Conservation (phyloP, 371 early-diverging fungal genomes). For the Batrachochytrium dendrobatidis region DNA sequence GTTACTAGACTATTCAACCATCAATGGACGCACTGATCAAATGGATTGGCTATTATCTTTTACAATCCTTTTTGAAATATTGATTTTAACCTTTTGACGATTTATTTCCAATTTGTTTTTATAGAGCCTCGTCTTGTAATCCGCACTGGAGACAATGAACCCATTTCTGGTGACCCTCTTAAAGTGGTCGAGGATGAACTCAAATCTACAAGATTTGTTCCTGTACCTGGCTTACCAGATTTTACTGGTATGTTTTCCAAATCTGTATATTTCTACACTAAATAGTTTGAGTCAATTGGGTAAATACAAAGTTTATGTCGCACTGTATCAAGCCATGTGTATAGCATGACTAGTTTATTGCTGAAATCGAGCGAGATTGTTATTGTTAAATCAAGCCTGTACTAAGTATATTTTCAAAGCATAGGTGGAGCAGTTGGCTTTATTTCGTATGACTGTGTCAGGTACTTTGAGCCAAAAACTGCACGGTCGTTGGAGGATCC, state of each 20-base stretch:
- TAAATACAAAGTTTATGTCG: too few relatives aligned
- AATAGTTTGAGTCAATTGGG: too few relatives aligned
- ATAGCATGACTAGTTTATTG: too few relatives aligned
- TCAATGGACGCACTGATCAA: too few relatives aligned
- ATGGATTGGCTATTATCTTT: too few relatives aligned
- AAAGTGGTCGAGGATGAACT: slow-evolving; percentile 76
- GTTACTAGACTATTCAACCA: slow-evolving; percentile 6
- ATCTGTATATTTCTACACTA: too few relatives aligned
- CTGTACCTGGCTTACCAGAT: slow-evolving; percentile 72
- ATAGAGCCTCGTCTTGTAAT: slow-evolving; percentile 81
- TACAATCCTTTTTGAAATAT: too few relatives aligned
- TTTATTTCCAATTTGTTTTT: too few relatives aligned
- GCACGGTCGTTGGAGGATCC: slow-evolving; percentile 61
- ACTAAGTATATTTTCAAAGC: slow-evolving; percentile 31
- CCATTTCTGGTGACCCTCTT: slow-evolving; percentile 80
- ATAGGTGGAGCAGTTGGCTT: slow-evolving; percentile 94
- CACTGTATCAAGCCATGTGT: too few relatives aligned
- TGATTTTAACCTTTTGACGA: too few relatives aligned
- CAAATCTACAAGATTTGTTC: slow-evolving; percentile 61
- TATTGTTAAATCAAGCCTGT: too few relatives aligned
- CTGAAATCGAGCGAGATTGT: too few relatives aligned
- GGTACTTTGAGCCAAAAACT: slow-evolving; percentile 87
- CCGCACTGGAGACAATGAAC: slow-evolving; percentile 62
- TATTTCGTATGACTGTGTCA: slow-evolving; percentile 91
- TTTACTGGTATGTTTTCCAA: slow-evolving; percentile 61